A percentile compares a stretch with the other conserved stretches of the same genome.
Evolutionary conservation across 2,329 filamentous ascomycete species (phyloP).

Genomic region (Trichoderma cornu-damae): DNA sequence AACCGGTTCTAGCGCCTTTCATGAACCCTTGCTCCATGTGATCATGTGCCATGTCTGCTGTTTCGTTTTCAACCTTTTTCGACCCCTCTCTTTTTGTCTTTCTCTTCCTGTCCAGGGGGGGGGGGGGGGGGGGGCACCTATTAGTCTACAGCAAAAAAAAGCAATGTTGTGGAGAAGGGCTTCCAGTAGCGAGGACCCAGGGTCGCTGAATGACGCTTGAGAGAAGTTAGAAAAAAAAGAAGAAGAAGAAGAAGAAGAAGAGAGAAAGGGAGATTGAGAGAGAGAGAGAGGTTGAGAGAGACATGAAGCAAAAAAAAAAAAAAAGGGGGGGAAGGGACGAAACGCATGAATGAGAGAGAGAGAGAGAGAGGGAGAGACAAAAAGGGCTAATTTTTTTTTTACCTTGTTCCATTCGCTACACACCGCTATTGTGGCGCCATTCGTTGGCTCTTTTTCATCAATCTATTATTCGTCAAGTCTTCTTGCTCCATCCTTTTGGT

Average conservation of each 20-base stretch:
- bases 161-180: conserved; percentile 5
- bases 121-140: too few relatives aligned
- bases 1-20: conserved; percentile 10
- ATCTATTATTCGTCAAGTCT: too few relatives aligned
- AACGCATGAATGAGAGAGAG: background rate
- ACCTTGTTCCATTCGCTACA: background rate
- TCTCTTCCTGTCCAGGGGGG: background rate
- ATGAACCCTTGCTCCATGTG: conserved; percentile 1
- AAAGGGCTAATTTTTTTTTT: background rate
- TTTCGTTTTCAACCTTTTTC: conserved; percentile 16
- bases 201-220: background rate
- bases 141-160: background rate
- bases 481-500: too few relatives aligned
- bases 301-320: background rate
- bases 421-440: too few relatives aligned
- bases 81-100: background rate
- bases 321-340: background rate
- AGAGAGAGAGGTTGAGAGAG: conserved; percentile 1
- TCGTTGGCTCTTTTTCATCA: too few relatives aligned
- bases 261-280: too few relatives aligned
- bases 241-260: background rate
- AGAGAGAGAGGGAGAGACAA: too few relatives aligned
- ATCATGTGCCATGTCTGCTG: conserved; percentile 13
- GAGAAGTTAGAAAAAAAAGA: background rate
- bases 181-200: background rate